Evolutionary conservation across 2,329 filamentous ascomycete genomes (phyloP), one percentile per base, ranked within the genome.

Genomic region (Fusarium succisae): DNA sequence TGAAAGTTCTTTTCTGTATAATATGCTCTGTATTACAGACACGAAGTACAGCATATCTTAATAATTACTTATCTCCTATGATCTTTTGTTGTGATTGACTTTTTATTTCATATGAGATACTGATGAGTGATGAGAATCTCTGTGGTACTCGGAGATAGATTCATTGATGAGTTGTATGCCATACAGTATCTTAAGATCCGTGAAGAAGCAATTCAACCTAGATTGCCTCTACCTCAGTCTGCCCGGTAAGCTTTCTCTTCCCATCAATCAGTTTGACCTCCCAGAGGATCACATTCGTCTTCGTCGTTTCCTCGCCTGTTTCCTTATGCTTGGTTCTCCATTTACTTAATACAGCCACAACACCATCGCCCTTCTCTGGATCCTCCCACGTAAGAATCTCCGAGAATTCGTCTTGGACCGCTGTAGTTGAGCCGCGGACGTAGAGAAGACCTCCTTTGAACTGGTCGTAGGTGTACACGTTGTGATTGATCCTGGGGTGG

Each of bases 151-250:
- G 20, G 17, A 4, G 22, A 14, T 10, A 18, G 6, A 51, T 35
- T 6, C 22, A 51, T 14, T 3, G 4, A 28, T 8, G 18, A 4
- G 26, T 24, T 20, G n/a, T 6, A 20, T 12, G 30, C 17, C 9
- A 53, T 3, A 4, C 11, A 9, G 22, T 0, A 8, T 14, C 17
- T 3, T 11, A 2, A 24, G 3, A n/a, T 6, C n/a, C 3, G 15
- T 6, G 8, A 6, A 11, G 14, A 4, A 8, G 12, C 17, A 6
- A 6, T 20, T 1, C 2, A 8, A 20, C 6, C 11, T 53, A 53
- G 3, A 8, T 53, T 20, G 18, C 30, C 18, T 53, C 50, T 0
- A 37, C 50, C 18, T 53, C 50, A 9, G 50, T 53, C 9, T 53
- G 17, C 5, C 32, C 50, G 2, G 32, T 26, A 26, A 53, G 30